Evolutionary conservation across 495 filamentous ascomycete species (phyloP), one percentile per base, ranked within the genome.

Genomic region (Massariosphaeria phaeospora): DNA sequence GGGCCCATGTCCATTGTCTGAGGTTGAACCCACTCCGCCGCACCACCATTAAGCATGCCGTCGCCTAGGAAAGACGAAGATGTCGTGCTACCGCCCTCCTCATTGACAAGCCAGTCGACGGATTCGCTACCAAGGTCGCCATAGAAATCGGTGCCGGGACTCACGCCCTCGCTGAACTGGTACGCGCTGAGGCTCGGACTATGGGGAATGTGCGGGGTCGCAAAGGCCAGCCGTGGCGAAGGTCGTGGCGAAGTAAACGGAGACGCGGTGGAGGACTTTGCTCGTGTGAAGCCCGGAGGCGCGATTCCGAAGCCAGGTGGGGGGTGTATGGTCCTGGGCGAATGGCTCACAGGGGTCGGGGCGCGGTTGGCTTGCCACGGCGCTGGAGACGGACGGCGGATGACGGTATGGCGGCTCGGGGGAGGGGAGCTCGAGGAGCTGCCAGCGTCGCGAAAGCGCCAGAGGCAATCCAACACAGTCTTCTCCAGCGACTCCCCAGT

Each of bases 161-260:
- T 85, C 30, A 86, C 76, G 54, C 80, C 68, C 62, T 87, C 72
- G 71, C 82, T 84, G 67, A 96, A 95, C 67, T 95, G 88, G 70
- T 97, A 97, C 13, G 93, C 89, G 67, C 90, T 95, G 44, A 97
- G 66, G 64, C 79, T 95, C 25, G 94, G 94, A 46, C 90, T 96
- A 65, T 97, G 91, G 3, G 94, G 93, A 53, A 99, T 94, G n/a
- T 76, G 77, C 11, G 94, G 94, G 36, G 84, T 88, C 1, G 91
- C 86, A 63, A 96, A 86, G 24, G 89, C 88, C 33, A 96, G 83
- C 49, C 94, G 81, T 27, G 94, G 94, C 9, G 94, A 97, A 12
- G 94, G 89, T 38, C 91, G 84, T 25, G 94, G 94, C 8, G 93
- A 97, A 46, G 85, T 86, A 66, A 99, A 99, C 1, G 94, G 94